A percentile compares a stretch with the other conserved stretches of the same genome.
These are phyloP conservation scores for Violaceomyces palustris DNA, from an alignment of 1,284 basidiomycete species.

Conservation along the genomic window DNA sequence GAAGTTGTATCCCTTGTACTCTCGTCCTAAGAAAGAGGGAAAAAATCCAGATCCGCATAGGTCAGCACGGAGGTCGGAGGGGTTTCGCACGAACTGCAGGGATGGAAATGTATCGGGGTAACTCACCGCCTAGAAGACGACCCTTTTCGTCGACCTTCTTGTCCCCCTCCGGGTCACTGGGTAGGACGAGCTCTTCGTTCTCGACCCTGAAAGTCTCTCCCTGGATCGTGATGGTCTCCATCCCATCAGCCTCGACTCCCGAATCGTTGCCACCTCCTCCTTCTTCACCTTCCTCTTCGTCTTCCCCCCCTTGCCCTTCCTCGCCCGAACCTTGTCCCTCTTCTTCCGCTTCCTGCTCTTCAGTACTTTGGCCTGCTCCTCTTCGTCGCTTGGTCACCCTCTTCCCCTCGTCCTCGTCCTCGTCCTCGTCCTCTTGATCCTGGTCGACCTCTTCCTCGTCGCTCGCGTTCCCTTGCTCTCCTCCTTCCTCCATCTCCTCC, in stretches of 20 bases:
- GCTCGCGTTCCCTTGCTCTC: slow-evolving; percentile 4
- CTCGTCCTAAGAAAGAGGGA: slow-evolving; percentile 66
- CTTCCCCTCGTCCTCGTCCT: slow-evolving; percentile 6
- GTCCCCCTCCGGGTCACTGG: slow-evolving; percentile 79
- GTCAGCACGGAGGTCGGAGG: slow-evolving; percentile 4
- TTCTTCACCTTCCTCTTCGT: slow-evolving; percentile 7
- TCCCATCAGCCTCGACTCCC: slow-evolving; percentile 22
- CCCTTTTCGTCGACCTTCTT: slow-evolving; percentile 83
- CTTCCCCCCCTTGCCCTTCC: slow-evolving; percentile 4
- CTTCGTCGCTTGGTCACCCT: neutral
- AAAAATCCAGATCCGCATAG: neutral
- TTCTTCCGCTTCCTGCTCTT: slow-evolving; percentile 3
- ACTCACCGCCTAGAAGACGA: slow-evolving; percentile 77
- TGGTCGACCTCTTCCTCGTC: slow-evolving; percentile 1
- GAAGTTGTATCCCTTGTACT: slow-evolving; percentile 85
- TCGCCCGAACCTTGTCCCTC: slow-evolving; percentile 2
- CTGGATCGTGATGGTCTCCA: slow-evolving; percentile 67
- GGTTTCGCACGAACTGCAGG: neutral
- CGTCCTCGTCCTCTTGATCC: slow-evolving; percentile 4
- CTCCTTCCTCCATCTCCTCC: slow-evolving; percentile 8
- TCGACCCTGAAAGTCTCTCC: slow-evolving; percentile 72
- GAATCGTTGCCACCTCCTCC: slow-evolving; percentile 10
- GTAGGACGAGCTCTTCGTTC: slow-evolving; percentile 76
- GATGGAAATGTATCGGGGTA: slow-evolving; percentile 55
- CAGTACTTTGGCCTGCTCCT: neutral